Base-by-base conservation (phyloP, 441 rosid species). In the Iberis amara region DNA sequence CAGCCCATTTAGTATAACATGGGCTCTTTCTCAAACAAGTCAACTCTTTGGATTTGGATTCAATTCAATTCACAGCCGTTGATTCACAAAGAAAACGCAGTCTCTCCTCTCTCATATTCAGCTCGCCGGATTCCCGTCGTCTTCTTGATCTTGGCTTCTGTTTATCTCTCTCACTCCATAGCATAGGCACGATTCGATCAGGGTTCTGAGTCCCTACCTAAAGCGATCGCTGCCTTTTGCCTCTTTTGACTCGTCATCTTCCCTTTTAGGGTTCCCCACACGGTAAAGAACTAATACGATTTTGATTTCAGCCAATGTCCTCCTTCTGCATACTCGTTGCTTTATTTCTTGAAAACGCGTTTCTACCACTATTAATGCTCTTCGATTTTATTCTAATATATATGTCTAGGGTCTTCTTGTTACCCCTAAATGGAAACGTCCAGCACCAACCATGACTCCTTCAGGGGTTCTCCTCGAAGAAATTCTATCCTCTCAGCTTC, bases 401-500 rank as follows among this genome's bases (percentile, higher is more conserved):
- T 52, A 36, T 54, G 63, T 73, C 52, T 64, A 76, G 74, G 85
- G 80, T 73, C 77, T 74, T 75, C 76, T 72, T 76, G 62, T 59
- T 60, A 81, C 37, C 21, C 59, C 50, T 69, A 32, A 47, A 88
- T 88, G 98, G 96, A 91, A 73, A 71, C 82, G 62, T 70, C 95
- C 8, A 76, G 64, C 41, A 54, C 76, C 54, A 72, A 59, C 75
- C 65, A 79, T 8, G 94, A 85, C 59, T 21, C 62, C 18, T 80
- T 73, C 59, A 79, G 98, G 64, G 78, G 73, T 8, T 72, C 85
- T 49, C 69, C 88, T 8, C 73, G 96, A 45, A 73, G 99, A 65
- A 76, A 70, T 39, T 81, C 86, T 23, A 44, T 81, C 65, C 64
- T 84, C 39, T 82, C 97, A 26, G 89, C 88, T 60, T 81, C 99